Conservation (phyloP, 2,329 filamentous ascomycete species). For the Fusarium sp. region DNA sequence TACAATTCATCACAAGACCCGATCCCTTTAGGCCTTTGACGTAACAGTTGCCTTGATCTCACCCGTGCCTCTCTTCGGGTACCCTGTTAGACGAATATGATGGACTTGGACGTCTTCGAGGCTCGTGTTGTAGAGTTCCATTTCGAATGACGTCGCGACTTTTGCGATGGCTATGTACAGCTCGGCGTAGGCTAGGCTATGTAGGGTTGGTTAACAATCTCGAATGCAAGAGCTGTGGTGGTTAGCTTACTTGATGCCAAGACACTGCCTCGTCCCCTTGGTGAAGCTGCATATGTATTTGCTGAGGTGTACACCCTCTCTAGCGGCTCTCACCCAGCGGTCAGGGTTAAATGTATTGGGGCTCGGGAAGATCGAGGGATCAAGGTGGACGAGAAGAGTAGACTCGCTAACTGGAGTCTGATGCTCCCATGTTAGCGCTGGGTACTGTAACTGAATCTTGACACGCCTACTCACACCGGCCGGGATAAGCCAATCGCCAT, state of each 20-base stretch:
- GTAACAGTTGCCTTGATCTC: neutral
- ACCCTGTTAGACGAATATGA: neutral
- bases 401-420: neutral
- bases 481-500: neutral
- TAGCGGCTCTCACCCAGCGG: neutral
- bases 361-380: neutral
- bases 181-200: neutral
- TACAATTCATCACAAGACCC: too few relatives aligned
- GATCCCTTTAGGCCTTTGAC: neutral
- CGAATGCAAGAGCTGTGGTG: neutral
- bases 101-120: neutral
- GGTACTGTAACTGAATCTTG: neutral
- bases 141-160: neutral
- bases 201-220: neutral
- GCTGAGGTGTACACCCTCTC: neutral
- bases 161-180: neutral
- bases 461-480: neutral
- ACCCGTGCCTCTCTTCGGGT: neutral
- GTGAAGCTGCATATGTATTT: neutral
- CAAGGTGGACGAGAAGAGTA: neutral
- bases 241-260: neutral
- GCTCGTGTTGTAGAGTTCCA: neutral
- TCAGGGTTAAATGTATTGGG: neutral
- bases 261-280: neutral
- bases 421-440: neutral